A percentile compares a stretch with the other conserved stretches of the same genome.
Conservation (phyloP, 305 asterid genomes). For the Solanum hybrid region DNA sequence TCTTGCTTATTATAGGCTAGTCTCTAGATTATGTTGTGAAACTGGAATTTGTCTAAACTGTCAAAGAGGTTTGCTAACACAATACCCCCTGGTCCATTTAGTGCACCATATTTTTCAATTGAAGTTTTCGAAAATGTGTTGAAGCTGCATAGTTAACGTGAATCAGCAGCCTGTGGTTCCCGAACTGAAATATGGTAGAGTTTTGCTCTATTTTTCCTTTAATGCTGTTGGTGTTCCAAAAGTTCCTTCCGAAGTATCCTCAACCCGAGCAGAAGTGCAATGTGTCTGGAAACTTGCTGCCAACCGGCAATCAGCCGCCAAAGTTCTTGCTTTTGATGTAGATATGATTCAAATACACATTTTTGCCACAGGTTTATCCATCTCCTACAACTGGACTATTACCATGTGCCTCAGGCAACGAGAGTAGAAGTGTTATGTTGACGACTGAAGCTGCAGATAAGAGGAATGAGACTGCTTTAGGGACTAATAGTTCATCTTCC, state of each 20-base stretch:
- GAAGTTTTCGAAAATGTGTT: neutral
- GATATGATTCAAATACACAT: neutral
- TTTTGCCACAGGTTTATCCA: constrained; percentile 46
- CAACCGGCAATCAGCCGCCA: neutral
- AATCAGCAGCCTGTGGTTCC: neutral
- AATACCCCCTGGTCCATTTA: neutral
- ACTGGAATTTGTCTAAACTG: neutral
- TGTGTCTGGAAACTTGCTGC: neutral
- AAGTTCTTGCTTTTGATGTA: neutral
- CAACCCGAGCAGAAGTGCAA: neutral
- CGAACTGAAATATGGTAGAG: neutral
- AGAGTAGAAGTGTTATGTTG: constrained; percentile 14
- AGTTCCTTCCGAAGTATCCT: neutral
- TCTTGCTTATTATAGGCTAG: neutral
- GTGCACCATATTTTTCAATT: neutral
- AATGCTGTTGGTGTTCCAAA: neutral
- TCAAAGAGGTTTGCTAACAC: neutral
- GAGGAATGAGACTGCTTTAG: constrained; percentile 40
- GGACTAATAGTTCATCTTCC: constrained; percentile 31
- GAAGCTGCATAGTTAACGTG: neutral
- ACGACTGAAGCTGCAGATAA: constrained; percentile 24
- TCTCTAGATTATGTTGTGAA: neutral
- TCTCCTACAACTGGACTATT: constrained; percentile 92
- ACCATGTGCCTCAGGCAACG: constrained; percentile 24
- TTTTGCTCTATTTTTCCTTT: neutral